phyloP scores from a whole-genome alignment of 1,139 yeast genomes.

The Candida tropicalis region DNA sequence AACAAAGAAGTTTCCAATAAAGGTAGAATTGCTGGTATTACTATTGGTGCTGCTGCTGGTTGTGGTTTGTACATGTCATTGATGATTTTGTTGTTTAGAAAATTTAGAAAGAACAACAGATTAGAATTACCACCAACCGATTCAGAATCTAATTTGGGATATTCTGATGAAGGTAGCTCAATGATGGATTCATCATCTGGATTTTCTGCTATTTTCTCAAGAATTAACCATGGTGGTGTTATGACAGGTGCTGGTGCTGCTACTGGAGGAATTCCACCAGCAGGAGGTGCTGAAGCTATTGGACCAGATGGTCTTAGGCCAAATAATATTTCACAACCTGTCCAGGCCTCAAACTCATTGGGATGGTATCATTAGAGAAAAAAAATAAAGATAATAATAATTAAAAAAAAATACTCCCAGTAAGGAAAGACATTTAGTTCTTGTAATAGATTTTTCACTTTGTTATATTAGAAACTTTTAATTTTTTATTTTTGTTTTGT shows the following conservation, averaged over 20 bases:
- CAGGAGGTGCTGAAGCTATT: slow-evolving; percentile 15
- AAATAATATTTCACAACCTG: slow-evolving; percentile 41
- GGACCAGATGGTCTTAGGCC: slow-evolving; percentile 8
- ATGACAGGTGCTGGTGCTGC: slow-evolving; percentile 12
- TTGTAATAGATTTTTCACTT: neutral
- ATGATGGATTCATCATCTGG: slow-evolving; percentile 22
- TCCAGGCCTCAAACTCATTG: slow-evolving; percentile 48
- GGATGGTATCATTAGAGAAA: slow-evolving; percentile 39
- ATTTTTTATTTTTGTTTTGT: neutral
- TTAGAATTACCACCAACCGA: slow-evolving; percentile 48
- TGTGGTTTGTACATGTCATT: slow-evolving; percentile 57
- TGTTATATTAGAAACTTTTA: neutral
- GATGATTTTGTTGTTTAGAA: slow-evolving; percentile 47
- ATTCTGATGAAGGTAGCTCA: slow-evolving; percentile 21
- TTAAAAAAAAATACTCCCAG: neutral
- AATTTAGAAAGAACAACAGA: slow-evolving; percentile 35
- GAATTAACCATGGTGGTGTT: slow-evolving; percentile 25
- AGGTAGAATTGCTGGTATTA: slow-evolving; percentile 56
- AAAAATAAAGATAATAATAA: neutral
- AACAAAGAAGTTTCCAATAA: slow-evolving; percentile 26
- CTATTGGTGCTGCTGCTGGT: slow-evolving; percentile 72
- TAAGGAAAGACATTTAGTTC: slow-evolving; percentile 2
- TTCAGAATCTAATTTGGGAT: slow-evolving; percentile 41
- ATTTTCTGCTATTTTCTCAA: slow-evolving; percentile 34
- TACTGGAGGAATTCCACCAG: slow-evolving; percentile 3